Evolutionary conservation across 1,139 yeast species (phyloP).

Genomic region (Petasospora fabianii): DNA sequence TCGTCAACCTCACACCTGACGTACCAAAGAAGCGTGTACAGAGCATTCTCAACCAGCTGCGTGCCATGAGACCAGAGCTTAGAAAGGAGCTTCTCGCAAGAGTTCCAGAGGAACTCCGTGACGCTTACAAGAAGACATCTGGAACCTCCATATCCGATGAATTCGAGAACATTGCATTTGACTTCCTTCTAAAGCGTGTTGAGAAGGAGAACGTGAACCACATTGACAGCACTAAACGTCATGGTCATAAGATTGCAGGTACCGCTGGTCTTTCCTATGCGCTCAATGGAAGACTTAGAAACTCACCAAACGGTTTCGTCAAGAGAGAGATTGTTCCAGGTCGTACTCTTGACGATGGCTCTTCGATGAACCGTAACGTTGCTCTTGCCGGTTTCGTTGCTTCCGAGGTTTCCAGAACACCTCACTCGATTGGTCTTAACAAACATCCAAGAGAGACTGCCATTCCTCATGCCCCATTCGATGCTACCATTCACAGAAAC

Average conservation of each 20-base stretch:
- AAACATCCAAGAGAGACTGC: slow-evolving; percentile 6
- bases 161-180: slow-evolving; percentile 34
- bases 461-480: slow-evolving; percentile 2
- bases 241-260: slow-evolving; percentile 43
- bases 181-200: slow-evolving; percentile 30
- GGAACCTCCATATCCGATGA: slow-evolving; percentile 29
- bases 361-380: too few relatives aligned
- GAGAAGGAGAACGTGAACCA: slow-evolving; percentile 27
- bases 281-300: slow-evolving; percentile 65
- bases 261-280: slow-evolving; percentile 73
- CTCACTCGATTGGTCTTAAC: not conserved
- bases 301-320: slow-evolving; percentile 72
- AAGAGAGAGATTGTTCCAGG: slow-evolving; percentile 64
- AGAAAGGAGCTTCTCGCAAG: slow-evolving; percentile 36
- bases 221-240: slow-evolving; percentile 14
- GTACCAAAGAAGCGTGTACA: slow-evolving; percentile 10
- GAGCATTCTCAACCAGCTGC: slow-evolving; percentile 20
- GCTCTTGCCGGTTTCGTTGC: slow-evolving; percentile 78
- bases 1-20: slow-evolving; percentile 20
- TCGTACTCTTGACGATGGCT: slow-evolving; percentile 44
- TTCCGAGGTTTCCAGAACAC: not conserved
- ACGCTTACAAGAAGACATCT: slow-evolving; percentile 15
- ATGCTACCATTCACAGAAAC: slow-evolving; percentile 3
- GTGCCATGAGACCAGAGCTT: slow-evolving; percentile 35
- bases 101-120: slow-evolving; percentile 34